Conservation (phyloP, 192 early-diverging fungal species). For the Coemansia sp. region DNA sequence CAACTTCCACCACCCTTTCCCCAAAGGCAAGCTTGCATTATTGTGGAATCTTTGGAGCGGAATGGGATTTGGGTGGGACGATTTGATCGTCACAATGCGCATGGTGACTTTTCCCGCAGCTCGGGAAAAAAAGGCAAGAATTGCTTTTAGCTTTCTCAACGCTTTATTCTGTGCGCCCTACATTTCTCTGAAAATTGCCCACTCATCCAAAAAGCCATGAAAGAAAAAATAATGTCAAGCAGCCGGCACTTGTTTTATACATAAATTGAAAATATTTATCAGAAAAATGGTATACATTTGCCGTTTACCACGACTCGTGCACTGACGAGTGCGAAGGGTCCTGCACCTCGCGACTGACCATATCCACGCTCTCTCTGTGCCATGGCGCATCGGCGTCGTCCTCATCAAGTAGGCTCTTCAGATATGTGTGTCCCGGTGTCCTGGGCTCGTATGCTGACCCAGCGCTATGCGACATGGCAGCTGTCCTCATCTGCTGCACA, state of each 20-base stretch:
- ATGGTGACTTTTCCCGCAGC: no score
- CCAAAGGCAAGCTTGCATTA: no score
- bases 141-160: no score
- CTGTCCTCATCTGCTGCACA: no score
- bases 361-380: conserved; percentile 41
- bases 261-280: conserved; percentile 1
- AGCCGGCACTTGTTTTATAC: neutral
- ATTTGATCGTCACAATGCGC: no score
- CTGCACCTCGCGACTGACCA: conserved; percentile 53
- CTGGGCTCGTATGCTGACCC: conserved; percentile 11
- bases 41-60: no score
- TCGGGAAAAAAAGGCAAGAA: no score
- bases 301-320: conserved; percentile 35
- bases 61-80: no score
- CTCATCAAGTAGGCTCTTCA: conserved; percentile 34
- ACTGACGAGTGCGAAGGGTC: conserved; percentile 7
- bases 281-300: conserved; percentile 3
- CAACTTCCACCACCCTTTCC: no score
- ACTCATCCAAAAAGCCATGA: neutral
- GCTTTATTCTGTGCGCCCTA: no score
- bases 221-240: conserved; percentile 1
- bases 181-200: no score
- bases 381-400: conserved; percentile 50
- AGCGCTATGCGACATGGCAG: neutral
- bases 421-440: conserved; percentile 25